phyloP scores from a whole-genome alignment of 352 stramenopile species.

The Lagenidium sp. region DNA sequence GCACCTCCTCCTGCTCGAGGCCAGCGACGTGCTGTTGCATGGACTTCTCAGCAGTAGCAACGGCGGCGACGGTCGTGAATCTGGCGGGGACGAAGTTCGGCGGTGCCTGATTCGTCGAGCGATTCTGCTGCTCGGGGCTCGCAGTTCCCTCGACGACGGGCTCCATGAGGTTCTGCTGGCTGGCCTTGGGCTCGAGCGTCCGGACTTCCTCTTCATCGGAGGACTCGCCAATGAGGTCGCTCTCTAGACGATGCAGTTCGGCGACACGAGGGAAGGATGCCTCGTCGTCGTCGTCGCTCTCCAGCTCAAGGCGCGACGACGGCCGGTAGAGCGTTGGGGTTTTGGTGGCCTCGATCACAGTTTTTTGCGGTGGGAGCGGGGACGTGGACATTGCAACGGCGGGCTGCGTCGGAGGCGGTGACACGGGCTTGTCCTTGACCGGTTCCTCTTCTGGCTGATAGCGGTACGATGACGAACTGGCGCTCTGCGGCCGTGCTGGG shows the following conservation, averaged over 20 bases:
- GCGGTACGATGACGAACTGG: too few species aligned
- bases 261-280: conserved; percentile 12
- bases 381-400: not conserved
- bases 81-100: too few species aligned
- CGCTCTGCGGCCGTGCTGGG: not conserved
- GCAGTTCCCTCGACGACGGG: conserved; percentile 3
- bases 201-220: conserved; percentile 11
- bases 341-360: conserved; percentile 6
- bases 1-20: not conserved
- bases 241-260: conserved; percentile 16
- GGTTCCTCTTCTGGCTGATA: conserved; percentile 15
- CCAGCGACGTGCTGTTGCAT: not conserved
- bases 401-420: not conserved
- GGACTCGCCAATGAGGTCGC: conserved; percentile 16
- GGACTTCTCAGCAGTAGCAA: not conserved
- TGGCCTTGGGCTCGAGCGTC: not conserved
- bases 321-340: conserved; percentile 7
- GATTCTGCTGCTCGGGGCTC: too few species aligned
- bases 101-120: too few species aligned
- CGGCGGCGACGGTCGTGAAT: not conserved
- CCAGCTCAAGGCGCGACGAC: conserved; percentile 8
- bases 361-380: conserved; percentile 4
- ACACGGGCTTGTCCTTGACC: conserved; percentile 3
- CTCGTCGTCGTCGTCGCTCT: conserved; percentile 19
- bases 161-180: conserved; percentile 9